Evolutionary conservation across 2,329 filamentous ascomycete genomes (phyloP), one percentile per base, ranked within the genome.

Genomic region (Aspergillus nomiae): DNA sequence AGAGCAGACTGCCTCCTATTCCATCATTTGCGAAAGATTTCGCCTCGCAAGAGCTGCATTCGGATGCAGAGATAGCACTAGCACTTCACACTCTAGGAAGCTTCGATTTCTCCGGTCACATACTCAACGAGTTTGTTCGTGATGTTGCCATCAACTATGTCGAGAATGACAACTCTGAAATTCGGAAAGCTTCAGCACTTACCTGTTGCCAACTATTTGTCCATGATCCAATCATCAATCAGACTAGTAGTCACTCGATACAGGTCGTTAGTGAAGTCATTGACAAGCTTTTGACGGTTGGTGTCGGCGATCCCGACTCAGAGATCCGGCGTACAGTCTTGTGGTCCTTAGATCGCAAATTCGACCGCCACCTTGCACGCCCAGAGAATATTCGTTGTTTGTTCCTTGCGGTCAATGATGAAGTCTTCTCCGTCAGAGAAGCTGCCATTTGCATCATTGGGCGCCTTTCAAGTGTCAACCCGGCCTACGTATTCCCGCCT

Each of bases 181-280:
- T 97, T 57, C 89, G 95, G 63, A 94, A 97, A 78, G 95, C 95
- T 19, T 94, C 95, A 2, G 94, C 95, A 19, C 84, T 99, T 65
- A 99, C 96, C 6, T 98, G 95, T 79, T 99, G 96, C 74, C 96
- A 99, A 77, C 87, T 99, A 53, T 98, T 98, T 73, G 92, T 98
- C 53, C 90, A 92, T 70, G 96, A 99, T 75, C 95, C 95, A 0
- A 98, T 99, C 68, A 93, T 99, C 72, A 95, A 97, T 71, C 95
- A 99, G 80, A 97, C 94, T 8, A 98, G 95, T 76, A 92, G 94
- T 68, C 95, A 99, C 76, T 94, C 95, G 0, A 92, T 98, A 46
- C 93, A 97, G 75, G 95, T 99, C 32, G 96, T 99, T 53, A 92
- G 94, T 60, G 95, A 99, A 76, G 95, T 99, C 36, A 97, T 99